Base-by-base conservation (phyloP, 2,329 filamentous ascomycete species). In the Sordariomycetes sp. region DNA sequence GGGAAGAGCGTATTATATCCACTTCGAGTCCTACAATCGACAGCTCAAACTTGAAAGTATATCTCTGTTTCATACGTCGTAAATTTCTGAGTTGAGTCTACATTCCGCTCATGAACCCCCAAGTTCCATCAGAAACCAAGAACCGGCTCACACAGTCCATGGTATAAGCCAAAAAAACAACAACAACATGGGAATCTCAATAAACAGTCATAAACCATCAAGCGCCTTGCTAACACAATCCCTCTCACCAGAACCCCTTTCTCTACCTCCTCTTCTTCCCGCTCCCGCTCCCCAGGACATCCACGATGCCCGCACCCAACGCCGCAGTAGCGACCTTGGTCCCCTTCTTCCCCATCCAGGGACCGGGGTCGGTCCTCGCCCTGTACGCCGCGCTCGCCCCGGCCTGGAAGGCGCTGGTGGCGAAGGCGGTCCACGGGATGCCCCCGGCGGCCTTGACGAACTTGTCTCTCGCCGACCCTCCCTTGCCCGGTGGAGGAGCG, bases 241-340 rank as follows among this genome's bases (percentile, higher is more conserved):
- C 12, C 37, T 43, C 12, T 40, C 40, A 46, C 11, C 37, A 40
- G n/a, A n/a, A n/a, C n/a, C n/a, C n/a, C n/a, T 11, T 18, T 14
- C 40, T 32, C 40, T 46, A 46, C 40, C n/a, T 46, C 40, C 7
- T 46, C 51, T 53, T 57, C 28, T 52, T 57, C 7, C 55, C 48
- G 10, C 40, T 70, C 65, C 63, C 71, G 72, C 58, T 69, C 64
- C 2, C 67, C 67, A 79, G 72, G 0, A 75, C 73, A 59, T 79
- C 76, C 40, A 78, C 72, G 18, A 79, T 65, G 0, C 76, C 77
- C 1, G 77, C 77, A 11, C 76, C 75, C 1, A 79, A 60, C 2
- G 77, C 77, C 2, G 76, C 76, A 1, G 75, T 76, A 1, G 75
- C 77, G 2, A 79, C 67, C 57, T 75, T 76, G 46, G 74, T 74